These are phyloP conservation scores for Metroxylon sagu DNA, from an alignment of 176 grass and related monocot genomes.

Conservation along the genomic window DNA sequence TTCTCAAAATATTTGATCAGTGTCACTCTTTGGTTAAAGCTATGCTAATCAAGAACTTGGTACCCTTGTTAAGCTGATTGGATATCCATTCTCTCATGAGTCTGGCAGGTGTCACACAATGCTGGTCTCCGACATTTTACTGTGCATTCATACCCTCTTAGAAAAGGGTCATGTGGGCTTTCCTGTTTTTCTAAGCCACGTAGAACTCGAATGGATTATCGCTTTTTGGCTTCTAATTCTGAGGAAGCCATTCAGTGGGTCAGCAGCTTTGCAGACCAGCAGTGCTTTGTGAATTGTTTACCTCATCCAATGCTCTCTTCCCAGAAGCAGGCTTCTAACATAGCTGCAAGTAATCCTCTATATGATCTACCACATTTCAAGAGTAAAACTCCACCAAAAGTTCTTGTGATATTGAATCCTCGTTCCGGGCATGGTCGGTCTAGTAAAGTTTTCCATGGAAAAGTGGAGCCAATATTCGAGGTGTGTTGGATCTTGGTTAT, in stretches of 20 bases:
- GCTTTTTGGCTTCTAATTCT: slow-evolving; percentile 29
- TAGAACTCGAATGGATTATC: background rate
- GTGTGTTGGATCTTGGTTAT: slow-evolving; percentile 20
- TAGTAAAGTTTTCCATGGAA: slow-evolving; percentile 63
- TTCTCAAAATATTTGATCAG: too few relatives aligned
- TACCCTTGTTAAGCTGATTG: too few relatives aligned
- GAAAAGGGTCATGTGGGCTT: background rate
- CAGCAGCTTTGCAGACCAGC: slow-evolving; percentile 15
- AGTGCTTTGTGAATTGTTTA: slow-evolving; percentile 20
- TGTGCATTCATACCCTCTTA: background rate
- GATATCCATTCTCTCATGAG: background rate
- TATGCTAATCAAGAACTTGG: too few relatives aligned
- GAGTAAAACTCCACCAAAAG: slow-evolving; percentile 36
- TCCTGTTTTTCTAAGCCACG: background rate
- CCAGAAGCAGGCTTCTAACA: slow-evolving; percentile 33
- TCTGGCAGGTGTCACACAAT: slow-evolving; percentile 30
- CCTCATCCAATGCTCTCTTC: slow-evolving; percentile 27
- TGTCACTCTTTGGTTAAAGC: too few relatives aligned
- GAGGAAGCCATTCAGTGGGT: slow-evolving; percentile 16
- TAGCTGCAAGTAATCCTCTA: slow-evolving; percentile 33
- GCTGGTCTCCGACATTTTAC: slow-evolving; percentile 6
- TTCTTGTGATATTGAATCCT: slow-evolving; percentile 88
- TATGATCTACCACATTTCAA: slow-evolving; percentile 43
- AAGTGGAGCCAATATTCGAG: slow-evolving; percentile 69
- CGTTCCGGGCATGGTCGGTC: slow-evolving; percentile 80